A percentile compares a stretch with the other conserved stretches of the same genome.
These are phyloP conservation scores for Trametes versicolor DNA, from an alignment of 1,284 basidiomycete genomes.

Conservation along the genomic window DNA sequence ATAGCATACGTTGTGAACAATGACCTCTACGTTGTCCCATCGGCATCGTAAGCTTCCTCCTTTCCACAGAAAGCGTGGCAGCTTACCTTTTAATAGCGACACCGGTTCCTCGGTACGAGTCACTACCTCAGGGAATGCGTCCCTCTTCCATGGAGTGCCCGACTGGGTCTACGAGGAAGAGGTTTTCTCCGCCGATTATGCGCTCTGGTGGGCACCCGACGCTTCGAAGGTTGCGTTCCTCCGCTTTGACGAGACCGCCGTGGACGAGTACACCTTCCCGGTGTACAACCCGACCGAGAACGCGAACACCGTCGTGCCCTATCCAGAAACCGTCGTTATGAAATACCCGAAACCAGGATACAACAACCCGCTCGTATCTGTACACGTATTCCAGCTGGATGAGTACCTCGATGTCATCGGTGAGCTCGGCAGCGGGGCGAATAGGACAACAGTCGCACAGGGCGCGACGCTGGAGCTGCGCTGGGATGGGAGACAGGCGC, in stretches of 20 bases:
- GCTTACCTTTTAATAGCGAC: conserved; percentile 41
- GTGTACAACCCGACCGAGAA: conserved; percentile 88
- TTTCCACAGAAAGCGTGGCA: neutral
- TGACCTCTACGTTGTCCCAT: conserved; percentile 84
- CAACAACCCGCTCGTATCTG: conserved; percentile 86
- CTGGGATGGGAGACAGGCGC: conserved; percentile 70
- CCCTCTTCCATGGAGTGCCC: conserved; percentile 93
- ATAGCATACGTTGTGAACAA: conserved; percentile 87
- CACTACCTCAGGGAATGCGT: conserved; percentile 83
- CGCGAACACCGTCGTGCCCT: conserved; percentile 77
- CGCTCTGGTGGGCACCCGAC: conserved; percentile 94
- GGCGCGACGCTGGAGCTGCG: conserved; percentile 65
- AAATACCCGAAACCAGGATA: conserved; percentile 94
- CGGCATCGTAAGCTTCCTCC: conserved; percentile 57
- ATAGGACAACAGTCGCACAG: conserved; percentile 47
- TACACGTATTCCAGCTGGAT: conserved; percentile 84
- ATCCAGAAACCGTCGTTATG: conserved; percentile 83
- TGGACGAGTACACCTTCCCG: conserved; percentile 88
- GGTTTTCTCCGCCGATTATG: conserved; percentile 77
- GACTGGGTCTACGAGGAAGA: conserved; percentile 99
- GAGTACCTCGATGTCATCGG: conserved; percentile 51
- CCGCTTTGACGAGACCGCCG: conserved; percentile 87
- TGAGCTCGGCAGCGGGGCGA: conserved; percentile 35
- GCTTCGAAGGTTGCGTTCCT: conserved; percentile 87
- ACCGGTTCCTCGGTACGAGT: conserved; percentile 72